A percentile compares a stretch with the other conserved stretches of the same genome.
phyloP scores from a whole-genome alignment of 169 alveolate species.

The Babesia sp. region DNA sequence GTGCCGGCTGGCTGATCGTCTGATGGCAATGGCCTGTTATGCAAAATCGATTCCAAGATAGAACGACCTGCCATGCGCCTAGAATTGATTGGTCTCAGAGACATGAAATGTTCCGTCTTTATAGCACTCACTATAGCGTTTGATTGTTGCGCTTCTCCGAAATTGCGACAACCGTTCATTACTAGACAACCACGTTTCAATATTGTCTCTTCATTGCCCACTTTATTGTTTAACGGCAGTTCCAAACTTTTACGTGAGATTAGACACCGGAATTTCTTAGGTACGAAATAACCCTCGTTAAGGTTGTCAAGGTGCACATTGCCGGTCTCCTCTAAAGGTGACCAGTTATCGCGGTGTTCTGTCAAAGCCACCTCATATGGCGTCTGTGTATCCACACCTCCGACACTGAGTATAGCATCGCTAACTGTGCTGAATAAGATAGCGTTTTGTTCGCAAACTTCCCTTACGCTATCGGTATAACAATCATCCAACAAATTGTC shows the following conservation, averaged over 20 bases:
- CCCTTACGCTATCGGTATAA: slow-evolving; percentile 34
- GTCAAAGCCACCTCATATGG: slow-evolving; percentile 45
- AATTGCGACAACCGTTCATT: slow-evolving; percentile 32
- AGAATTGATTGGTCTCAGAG: slow-evolving; percentile 4
- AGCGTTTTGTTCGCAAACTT: slow-evolving; percentile 15
- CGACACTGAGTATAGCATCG: slow-evolving; percentile 43
- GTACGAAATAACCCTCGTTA: slow-evolving; percentile 64
- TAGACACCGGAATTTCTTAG: slow-evolving; percentile 38
- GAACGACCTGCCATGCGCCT: slow-evolving; percentile 25
- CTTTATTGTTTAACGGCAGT: slow-evolving; percentile 10
- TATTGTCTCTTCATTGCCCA: neutral
- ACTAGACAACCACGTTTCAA: slow-evolving; percentile 49
- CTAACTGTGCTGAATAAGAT: slow-evolving; percentile 11
- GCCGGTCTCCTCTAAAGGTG: slow-evolving; percentile 34
- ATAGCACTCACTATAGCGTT: slow-evolving; percentile 6
- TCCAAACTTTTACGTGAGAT: slow-evolving; percentile 44
- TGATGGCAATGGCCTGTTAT: neutral
- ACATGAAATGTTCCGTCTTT: slow-evolving; percentile 27
- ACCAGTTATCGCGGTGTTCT: slow-evolving; percentile 43
- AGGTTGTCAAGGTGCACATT: slow-evolving; percentile 46
- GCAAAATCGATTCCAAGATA: slow-evolving; percentile 9
- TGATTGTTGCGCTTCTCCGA: slow-evolving; percentile 5
- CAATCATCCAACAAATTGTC: slow-evolving; percentile 60
- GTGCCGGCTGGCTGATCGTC: neutral
- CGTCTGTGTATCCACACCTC: slow-evolving; percentile 37